Evolutionary conservation across 208 protist genomes (phyloP), one percentile per base, ranked within the genome.

Genomic region (Trypanosoma cruzi): DNA sequence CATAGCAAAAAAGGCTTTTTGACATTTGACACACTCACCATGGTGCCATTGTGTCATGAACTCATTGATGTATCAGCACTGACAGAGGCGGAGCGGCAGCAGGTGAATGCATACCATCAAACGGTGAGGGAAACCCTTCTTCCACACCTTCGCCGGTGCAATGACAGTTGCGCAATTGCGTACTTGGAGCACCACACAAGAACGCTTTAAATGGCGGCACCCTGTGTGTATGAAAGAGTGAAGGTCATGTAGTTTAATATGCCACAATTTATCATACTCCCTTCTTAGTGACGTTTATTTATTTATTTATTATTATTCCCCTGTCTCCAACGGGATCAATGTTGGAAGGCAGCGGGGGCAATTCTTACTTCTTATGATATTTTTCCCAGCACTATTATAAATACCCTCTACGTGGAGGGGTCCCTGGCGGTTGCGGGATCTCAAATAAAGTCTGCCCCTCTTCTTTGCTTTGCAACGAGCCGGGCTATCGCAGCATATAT

Each of bases 21-120:
- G 28, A 79, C 67, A 20, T 88, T 98, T 53, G 81, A 93, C 5
- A 73, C 73, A 7, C 68, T 99, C 14, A 98, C 97, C 0, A 71
- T 97, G 52, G 91, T 79, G 11, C 97, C 97, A 34, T 83, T 98
- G 14, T 94, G 96, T 72, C 70, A 75, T 18, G 89, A 97, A 46
- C 74, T 98, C n/a, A 94, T 98, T 70, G 87, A 98, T 55, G 52
- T 81, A 0, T 26, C 59, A 18, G 64, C 95, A 18, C 81, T 98
- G 18, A 94, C 85, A 3, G 68, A 62, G 28, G 60, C 29, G 70
- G 97, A 93, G 77, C 70, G 65, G 37, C 37, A 81, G 60, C 88
- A 82, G 78, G 81, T 97, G 46, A 82, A 97, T 68, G 78, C 29
- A 13, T 97, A 97, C 77, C 86, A 95, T 74, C 62, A 55, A 44